Percentiles rank a stretch among this genome's conserved stretches.
Evolutionary conservation across 805 yeast genomes (phyloP).

Genomic region (Yarrowia sp.): DNA sequence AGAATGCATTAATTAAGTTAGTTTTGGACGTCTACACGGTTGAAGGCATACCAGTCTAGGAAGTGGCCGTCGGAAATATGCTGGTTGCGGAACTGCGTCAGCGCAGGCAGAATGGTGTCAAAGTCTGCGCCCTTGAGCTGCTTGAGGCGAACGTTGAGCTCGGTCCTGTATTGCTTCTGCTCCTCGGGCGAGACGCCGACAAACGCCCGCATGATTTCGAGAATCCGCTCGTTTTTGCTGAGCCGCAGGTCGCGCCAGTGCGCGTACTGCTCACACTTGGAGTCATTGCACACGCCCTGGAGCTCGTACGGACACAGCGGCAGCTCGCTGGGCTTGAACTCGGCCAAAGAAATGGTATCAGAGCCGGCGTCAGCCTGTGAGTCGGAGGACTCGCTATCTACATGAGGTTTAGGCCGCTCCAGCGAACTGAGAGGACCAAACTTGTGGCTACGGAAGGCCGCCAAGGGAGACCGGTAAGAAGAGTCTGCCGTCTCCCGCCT

Average conservation of each 20-base stretch:
- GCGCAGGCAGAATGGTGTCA: slow-evolving; percentile 23
- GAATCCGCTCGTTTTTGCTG: slow-evolving; percentile 28
- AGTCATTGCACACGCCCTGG: slow-evolving; percentile 35
- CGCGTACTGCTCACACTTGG: slow-evolving; percentile 35
- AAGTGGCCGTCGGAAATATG: slow-evolving; percentile 24
- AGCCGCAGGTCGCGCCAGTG: slow-evolving; percentile 38
- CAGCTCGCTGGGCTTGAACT: slow-evolving; percentile 35
- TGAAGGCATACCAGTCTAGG: slow-evolving; percentile 37
- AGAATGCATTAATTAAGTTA: slow-evolving; percentile 27
- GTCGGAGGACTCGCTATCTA: slow-evolving; percentile 24
- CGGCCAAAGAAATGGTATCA: slow-evolving; percentile 34
- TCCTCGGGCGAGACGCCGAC: slow-evolving; percentile 32
- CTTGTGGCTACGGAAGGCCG: slow-evolving; percentile 39
- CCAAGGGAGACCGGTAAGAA: slow-evolving; percentile 35
- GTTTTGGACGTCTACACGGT: slow-evolving; percentile 38
- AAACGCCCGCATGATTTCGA: slow-evolving; percentile 36
- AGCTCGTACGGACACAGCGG: slow-evolving; percentile 36
- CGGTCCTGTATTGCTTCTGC: slow-evolving; percentile 24
- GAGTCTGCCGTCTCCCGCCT: slow-evolving; percentile 26
- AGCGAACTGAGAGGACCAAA: slow-evolving; percentile 23
- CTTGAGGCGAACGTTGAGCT: slow-evolving; percentile 20
- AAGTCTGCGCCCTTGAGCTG: slow-evolving; percentile 29
- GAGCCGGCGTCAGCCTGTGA: slow-evolving; percentile 4
- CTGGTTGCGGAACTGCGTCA: slow-evolving; percentile 25
- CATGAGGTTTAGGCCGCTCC: slow-evolving; percentile 16